Base-by-base conservation (phyloP, 495 filamentous ascomycete genomes). In the Parathielavia appendiculata region DNA sequence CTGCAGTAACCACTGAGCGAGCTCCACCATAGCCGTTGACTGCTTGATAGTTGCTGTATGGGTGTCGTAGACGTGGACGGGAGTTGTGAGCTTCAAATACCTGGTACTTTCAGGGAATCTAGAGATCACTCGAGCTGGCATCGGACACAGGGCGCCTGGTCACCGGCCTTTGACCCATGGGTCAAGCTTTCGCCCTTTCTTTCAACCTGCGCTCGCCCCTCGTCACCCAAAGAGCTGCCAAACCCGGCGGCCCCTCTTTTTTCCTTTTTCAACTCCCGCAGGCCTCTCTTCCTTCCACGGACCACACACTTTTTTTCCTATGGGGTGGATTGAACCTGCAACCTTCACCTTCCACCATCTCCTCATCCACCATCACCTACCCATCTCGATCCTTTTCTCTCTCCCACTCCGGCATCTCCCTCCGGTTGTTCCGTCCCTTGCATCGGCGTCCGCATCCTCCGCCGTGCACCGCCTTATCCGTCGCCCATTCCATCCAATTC, bases 161-260 rank as follows among this genome's bases (percentile, higher is more conserved):
- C 47, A 35, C 47, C 26, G 26, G 26, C 3, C 26, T 26, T 13
- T 45, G 56, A 17, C 22, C 40, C 26, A 20, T 52, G 51, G 26
- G 16, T 48, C 20, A 30, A 34, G 32, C 30, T 43, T 41, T 51
- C 38, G 43, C 62, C 50, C 46, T 58, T 61, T 47, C 46, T 56
- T 50, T 52, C 16, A 22, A 13, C 39, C 56, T 49, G 48, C 54
- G 40, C 36, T 55, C 53, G 55, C 62, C 63, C 43, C 57, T 51
- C 48, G 26, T 49, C 49, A n/a, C 46, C 44, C 26, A 43, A 48
- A 52, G 35, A 26, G 32, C 58, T 53, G 43, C 62, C 61, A 59
- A 52, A 36, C 32, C 53, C n/a, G 35, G 43, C 17, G 49, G 48
- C 53, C 68, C 68, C 65, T 65, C 64, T 64, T 58, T 63, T 58